Conservation (phyloP, 2,329 filamentous ascomycete genomes). For the Fusarium torreyae region DNA sequence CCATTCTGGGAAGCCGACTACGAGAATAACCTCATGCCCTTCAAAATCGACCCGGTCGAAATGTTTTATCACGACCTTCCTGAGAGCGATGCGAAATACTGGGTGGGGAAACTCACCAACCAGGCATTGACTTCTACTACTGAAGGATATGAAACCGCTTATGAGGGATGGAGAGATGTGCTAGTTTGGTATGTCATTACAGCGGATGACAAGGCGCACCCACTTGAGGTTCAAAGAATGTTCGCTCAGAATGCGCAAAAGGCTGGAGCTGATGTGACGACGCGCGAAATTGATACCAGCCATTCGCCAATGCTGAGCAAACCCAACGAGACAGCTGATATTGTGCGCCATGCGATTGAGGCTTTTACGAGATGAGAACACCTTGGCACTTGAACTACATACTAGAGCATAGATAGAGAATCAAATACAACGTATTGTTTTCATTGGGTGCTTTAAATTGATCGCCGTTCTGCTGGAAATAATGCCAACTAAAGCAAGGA, state of each 20-base stretch:
- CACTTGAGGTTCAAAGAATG: conserved; percentile 58
- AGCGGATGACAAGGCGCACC: conserved; percentile 58
- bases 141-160: conserved; percentile 60
- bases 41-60: conserved; percentile 57
- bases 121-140: conserved; percentile 63
- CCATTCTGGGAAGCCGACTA: conserved; percentile 59
- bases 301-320: conserved; percentile 66
- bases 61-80: conserved; percentile 68
- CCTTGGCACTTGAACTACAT: no score
- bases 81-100: conserved; percentile 58
- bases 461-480: no score
- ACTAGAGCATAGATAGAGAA: not conserved
- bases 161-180: conserved; percentile 65
- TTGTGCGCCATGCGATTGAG: conserved; percentile 53
- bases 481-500: no score
- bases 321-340: conserved; percentile 56
- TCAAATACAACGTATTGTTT: no score
- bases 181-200: conserved; percentile 64
- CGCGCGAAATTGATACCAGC: conserved; percentile 60
- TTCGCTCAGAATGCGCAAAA: conserved; percentile 57
- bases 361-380: conserved; percentile 23
- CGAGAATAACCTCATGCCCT: conserved; percentile 59
- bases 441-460: no score
- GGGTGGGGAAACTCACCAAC: conserved; percentile 57
- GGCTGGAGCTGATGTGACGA: conserved; percentile 55